Base-by-base conservation (phyloP, 805 yeast species). In the Diddensiella transvaalensis region DNA sequence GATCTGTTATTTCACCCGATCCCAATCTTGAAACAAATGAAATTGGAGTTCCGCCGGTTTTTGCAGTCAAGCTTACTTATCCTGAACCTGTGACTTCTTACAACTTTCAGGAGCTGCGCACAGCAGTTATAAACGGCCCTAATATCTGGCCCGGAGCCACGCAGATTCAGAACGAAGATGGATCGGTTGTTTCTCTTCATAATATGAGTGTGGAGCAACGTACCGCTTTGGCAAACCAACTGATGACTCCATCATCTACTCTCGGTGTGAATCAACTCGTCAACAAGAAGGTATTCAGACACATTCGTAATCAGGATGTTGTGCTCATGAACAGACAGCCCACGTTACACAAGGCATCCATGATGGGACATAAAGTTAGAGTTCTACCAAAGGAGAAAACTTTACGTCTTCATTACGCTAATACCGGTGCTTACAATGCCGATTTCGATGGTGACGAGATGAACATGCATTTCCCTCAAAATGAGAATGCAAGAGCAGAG, bases 401-500 rank as follows among this genome's bases (percentile, higher is more conserved):
- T 3, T 74, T 93, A 60, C 81, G 99, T 64, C 74, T 93, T 68
- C 99, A 93, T 68, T 93, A 93, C 69, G 99, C 99, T 61, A 93
- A 93, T 70, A 93, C 99, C 40, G 97, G 97, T 71, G 97, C 99
- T 39, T 93, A 91, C 71, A 91, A 91, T 68, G 98, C 98, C 35
- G 99, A 91, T 78, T 91, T 93, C 62, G 99, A 91, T 71, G 99
- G 99, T 76, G 99, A 91, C 71, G 99, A 91, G 74, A 91, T 91
- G 99, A 91, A 91, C 68, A 85, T 91, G 96, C 99, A 91, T 72
- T 91, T 91, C 76, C 99, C 99, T 22, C 99, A 91, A 73, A 89
- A 87, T 69, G 97, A 91, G 72, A 87, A 87, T 59, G 99, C 98
- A 6, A 83, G 90, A 65, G 91, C 98, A 19, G 99, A 93, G 72